Evolutionary conservation across 2,329 filamentous ascomycete species (phyloP).

Genomic region (Xenoacremonium recifei): DNA sequence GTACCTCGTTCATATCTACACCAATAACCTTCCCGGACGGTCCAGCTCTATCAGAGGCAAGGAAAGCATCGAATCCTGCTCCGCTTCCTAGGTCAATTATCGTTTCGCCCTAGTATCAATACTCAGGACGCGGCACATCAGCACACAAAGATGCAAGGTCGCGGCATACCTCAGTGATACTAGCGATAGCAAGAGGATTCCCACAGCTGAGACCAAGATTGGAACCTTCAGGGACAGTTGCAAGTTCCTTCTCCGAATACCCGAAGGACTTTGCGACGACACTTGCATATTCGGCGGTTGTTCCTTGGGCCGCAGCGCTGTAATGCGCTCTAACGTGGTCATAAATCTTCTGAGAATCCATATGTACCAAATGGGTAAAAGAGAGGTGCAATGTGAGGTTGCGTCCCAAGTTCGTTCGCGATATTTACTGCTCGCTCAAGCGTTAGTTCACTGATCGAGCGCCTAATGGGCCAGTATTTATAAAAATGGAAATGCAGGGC

Average conservation of each 20-base stretch:
- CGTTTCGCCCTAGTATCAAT: conserved; percentile 46
- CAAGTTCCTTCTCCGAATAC: conserved; percentile 48
- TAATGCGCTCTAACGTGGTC: conserved; percentile 34
- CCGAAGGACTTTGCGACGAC: conserved; percentile 51
- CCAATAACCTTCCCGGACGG: conserved; percentile 49
- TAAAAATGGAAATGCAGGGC: too few relatives aligned
- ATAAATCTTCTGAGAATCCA: conserved; percentile 33
- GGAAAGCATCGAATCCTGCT: conserved; percentile 57
- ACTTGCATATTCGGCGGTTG: conserved; percentile 32
- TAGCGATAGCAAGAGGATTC: conserved; percentile 50
- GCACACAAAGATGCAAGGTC: background rate
- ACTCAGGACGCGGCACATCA: background rate
- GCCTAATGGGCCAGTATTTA: too few relatives aligned
- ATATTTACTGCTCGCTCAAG: too few relatives aligned
- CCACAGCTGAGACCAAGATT: conserved; percentile 56
- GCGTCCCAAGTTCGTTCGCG: too few relatives aligned
- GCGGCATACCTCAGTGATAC: conserved; percentile 38
- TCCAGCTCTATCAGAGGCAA: conserved; percentile 50
- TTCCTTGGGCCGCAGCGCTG: conserved; percentile 28
- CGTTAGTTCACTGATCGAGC: too few relatives aligned
- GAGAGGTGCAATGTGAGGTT: too few relatives aligned
- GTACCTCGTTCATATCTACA: conserved; percentile 59
- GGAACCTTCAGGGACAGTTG: conserved; percentile 42
- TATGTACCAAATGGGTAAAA: conserved; percentile 13
- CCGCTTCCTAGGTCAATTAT: conserved; percentile 58